Percentiles rank a stretch among this genome's conserved stretches.
Evolutionary conservation across 768 basidiomycete species (phyloP).

Genomic region (Hericium rajendrae): DNA sequence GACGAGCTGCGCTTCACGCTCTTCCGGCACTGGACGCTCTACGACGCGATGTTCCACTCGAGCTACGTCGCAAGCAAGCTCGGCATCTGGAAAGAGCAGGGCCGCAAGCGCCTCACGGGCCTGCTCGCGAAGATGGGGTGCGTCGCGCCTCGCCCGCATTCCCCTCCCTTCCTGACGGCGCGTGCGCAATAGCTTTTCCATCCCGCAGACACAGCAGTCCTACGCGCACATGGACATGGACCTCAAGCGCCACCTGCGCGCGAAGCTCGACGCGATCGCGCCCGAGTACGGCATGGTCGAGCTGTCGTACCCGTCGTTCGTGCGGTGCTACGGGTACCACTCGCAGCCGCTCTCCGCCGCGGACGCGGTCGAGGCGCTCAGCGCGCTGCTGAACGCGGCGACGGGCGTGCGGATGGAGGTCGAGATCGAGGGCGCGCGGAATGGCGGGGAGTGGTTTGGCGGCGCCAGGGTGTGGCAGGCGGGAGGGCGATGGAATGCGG

Average conservation of each 20-base stretch:
- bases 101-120: conserved; percentile 80
- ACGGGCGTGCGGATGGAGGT: conserved; percentile 86
- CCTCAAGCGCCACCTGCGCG: conserved; percentile 69
- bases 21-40: conserved; percentile 95
- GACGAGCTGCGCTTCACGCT: conserved; percentile 93
- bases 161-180: neutral
- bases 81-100: conserved; percentile 94
- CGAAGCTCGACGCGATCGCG: conserved; percentile 80
- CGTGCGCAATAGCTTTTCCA: conserved; percentile 60
- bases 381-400: conserved; percentile 84
- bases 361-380: conserved; percentile 85
- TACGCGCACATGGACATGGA: conserved; percentile 96
- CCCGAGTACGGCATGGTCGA: conserved; percentile 95
- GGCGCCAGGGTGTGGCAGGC: conserved; percentile 63
- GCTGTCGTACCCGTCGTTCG: conserved; percentile 88
- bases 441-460: conserved; percentile 96
- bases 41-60: conserved; percentile 97
- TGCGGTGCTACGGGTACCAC: conserved; percentile 83
- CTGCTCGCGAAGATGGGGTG: conserved; percentile 98
- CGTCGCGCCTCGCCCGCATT: conserved; percentile 13
- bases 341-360: conserved; percentile 83
- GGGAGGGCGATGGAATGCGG: conserved; percentile 20
- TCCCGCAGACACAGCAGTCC: conserved; percentile 87
- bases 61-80: conserved; percentile 92
- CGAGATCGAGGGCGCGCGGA: conserved; percentile 77